Conservation (phyloP, 2,329 filamentous ascomycete genomes). For the Nemania bipapillata region DNA sequence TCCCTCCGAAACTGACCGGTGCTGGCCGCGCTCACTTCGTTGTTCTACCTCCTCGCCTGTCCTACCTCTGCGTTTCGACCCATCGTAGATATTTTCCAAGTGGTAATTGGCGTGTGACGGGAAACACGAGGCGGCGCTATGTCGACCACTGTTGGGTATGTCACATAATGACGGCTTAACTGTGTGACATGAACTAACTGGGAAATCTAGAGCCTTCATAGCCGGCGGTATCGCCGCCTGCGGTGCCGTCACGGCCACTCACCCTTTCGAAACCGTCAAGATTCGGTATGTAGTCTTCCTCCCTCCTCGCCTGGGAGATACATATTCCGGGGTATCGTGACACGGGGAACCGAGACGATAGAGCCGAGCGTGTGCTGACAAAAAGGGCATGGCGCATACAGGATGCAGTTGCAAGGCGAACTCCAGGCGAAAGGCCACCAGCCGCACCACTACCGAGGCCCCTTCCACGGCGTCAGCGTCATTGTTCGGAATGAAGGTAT, state of each 20-base stretch:
- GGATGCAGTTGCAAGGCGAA: constrained; percentile 95
- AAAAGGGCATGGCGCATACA: constrained; percentile 52
- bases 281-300: constrained; percentile 74
- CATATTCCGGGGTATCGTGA: background rate
- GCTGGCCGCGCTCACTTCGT: constrained; percentile 29
- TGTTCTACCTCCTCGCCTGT: background rate
- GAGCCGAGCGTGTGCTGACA: constrained; percentile 30
- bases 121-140: constrained; percentile 42
- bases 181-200: constrained; percentile 10
- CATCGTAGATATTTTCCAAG: background rate
- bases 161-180: constrained; percentile 6
- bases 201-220: constrained; percentile 77
- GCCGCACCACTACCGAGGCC: constrained; percentile 87
- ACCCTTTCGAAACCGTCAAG: constrained; percentile 99
- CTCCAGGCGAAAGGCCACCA: constrained; percentile 87
- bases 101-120: constrained; percentile 30
- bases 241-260: constrained; percentile 95
- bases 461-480: constrained; percentile 88
- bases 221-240: constrained; percentile 96
- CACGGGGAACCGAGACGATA: background rate
- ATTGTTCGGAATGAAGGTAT: constrained; percentile 92
- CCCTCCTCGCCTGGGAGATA: background rate
- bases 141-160: constrained; percentile 50
- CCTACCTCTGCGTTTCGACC: background rate
- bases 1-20: constrained; percentile 34